phyloP scores from a whole-genome alignment of 371 early-diverging fungal genomes.

The Mucor plumbeus region DNA sequence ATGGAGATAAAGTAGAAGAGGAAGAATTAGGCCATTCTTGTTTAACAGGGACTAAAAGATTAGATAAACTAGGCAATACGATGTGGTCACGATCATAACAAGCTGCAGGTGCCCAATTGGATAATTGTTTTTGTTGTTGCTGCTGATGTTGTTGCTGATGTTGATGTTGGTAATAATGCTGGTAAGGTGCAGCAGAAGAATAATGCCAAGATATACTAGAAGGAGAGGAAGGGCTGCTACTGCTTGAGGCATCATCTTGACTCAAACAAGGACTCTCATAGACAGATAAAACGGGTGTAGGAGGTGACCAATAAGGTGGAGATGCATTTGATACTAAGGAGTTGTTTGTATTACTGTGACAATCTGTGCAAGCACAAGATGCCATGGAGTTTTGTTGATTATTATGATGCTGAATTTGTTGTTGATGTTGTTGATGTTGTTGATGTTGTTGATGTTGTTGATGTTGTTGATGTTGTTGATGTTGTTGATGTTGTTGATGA shows the following conservation, averaged over 20 bases:
- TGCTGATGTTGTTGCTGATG: constrained; percentile 4
- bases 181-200: constrained; percentile 7
- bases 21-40: constrained; percentile 16
- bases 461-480: constrained; percentile 36
- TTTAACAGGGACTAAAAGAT: constrained; percentile 17
- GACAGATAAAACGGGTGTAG: constrained; percentile 33
- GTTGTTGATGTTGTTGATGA: constrained; percentile 29
- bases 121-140: constrained; percentile 5
- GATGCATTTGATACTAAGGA: constrained; percentile 14
- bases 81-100: constrained; percentile 23
- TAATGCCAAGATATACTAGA: constrained; percentile 33
- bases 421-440: constrained; percentile 24
- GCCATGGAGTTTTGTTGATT: constrained; percentile 33
- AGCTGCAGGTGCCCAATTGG: constrained; percentile 19
- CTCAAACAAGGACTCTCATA: constrained; percentile 33
- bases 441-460: constrained; percentile 35
- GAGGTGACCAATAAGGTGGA: constrained; percentile 27
- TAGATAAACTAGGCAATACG: constrained; percentile 40
- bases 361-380: constrained; percentile 29
- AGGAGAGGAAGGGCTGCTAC: constrained; percentile 38
- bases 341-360: constrained; percentile 9
- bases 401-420: constrained; percentile 22
- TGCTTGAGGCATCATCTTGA: constrained; percentile 29
- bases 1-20: background rate
- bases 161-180: constrained; percentile 13